Base-by-base conservation (phyloP, 805 yeast genomes). In the Saturnispora serradocipensis region DNA sequence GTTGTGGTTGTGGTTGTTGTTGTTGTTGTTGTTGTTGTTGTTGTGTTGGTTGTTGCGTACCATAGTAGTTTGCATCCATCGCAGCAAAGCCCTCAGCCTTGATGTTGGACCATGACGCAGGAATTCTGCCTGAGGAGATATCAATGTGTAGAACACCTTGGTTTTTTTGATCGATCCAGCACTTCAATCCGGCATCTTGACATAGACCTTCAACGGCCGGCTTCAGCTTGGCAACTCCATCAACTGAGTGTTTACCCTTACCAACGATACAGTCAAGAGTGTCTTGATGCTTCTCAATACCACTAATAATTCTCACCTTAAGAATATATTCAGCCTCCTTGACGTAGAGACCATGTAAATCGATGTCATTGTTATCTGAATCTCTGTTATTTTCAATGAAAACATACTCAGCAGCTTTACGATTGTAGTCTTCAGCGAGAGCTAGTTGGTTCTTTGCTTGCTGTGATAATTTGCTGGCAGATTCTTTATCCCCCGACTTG, bases 121-220 rank as follows among this genome's bases (percentile, higher is more conserved):
- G 81, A 20, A 77, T 66, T 16, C 67, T 66, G 3, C 78, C 76
- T 22, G 71, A 69, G n/a, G 65, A 58, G 50, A 88, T 73, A 58
- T 84, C 84, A 51, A 90, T 80, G 10, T 86, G 73, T 54, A 90
- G 64, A 3, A 90, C 96, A 32, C 98, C 98, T 2, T 85, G 56
- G 65, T 91, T 91, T 50, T 84, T 76, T 2, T 73, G 72, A 59
- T 89, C 91, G 35, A 85, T 72, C 58, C 78, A 72, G 56, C 77
- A 78, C 28, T 67, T 75, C 57, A 90, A 74, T 25, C 78, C 70
- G 43, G 84, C 78, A 58, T 87, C 85, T 34, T 69, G 62, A 67
- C 97, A 88, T 62, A 88, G 68, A 47, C 79, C 76, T 61, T 88
- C 93, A 18, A 89, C 80, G 0, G 97, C 97, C 2, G 97, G 97